These are phyloP conservation scores for Pharus latifolius DNA, from an alignment of 176 grass and related monocot species.

Conservation along the genomic window DNA sequence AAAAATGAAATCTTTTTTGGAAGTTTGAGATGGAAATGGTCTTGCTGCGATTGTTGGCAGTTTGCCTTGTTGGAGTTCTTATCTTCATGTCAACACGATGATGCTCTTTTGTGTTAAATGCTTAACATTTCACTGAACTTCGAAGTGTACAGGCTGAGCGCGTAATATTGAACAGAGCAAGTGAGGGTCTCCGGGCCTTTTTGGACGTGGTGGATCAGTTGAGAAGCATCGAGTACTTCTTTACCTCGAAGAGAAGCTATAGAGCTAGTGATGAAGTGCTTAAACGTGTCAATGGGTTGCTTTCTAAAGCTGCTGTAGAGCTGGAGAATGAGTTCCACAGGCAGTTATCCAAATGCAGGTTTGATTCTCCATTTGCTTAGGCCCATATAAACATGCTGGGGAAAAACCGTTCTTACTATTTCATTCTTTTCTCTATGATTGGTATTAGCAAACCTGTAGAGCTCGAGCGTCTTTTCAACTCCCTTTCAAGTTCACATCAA, in stretches of 20 bases:
- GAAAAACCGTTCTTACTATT: not conserved
- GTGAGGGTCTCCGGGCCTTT: conserved; percentile 33
- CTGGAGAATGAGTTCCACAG: conserved; percentile 50
- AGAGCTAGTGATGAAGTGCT: conserved; percentile 11
- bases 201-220: conserved; percentile 46
- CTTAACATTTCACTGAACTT: not conserved
- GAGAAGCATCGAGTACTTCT: conserved; percentile 24
- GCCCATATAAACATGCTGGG: not conserved
- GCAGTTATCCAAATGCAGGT: conserved; percentile 43
- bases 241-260: conserved; percentile 27
- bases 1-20: not conserved
- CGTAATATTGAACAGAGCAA: conserved; percentile 32
- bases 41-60: not conserved
- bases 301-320: conserved; percentile 23
- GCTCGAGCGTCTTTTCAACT: conserved; percentile 27
- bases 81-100: not conserved
- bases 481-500: conserved; percentile 16
- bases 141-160: conserved; percentile 26
- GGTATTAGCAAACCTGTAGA: conserved; percentile 54
- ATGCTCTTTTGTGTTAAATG: not conserved
- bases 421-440: not conserved
- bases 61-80: not conserved
- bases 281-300: conserved; percentile 25
- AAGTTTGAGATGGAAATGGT: not conserved
- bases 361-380: not conserved